phyloP scores from a whole-genome alignment of 164 flowering plant species.

The Cinnamomum micranthum region DNA sequence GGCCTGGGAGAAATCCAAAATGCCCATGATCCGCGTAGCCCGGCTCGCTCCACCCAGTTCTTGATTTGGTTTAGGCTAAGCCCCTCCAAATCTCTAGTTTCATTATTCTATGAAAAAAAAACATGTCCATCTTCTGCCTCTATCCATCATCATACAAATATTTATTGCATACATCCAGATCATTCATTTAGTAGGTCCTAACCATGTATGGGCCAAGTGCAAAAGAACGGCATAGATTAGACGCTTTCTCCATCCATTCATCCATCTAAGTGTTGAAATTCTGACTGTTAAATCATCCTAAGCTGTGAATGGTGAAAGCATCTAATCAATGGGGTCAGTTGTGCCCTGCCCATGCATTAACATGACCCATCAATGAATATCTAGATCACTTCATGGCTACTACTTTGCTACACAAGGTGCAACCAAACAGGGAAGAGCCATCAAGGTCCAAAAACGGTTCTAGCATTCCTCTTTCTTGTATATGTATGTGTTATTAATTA shows the following conservation, averaged over 20 bases:
- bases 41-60: not conserved
- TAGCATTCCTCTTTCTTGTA: too few relatives aligned
- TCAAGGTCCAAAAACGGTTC: too few relatives aligned
- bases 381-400: too few relatives aligned
- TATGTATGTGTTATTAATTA: too few relatives aligned
- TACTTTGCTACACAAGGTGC: too few relatives aligned
- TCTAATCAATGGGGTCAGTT: not conserved
- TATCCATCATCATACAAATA: not conserved
- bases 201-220: too few relatives aligned
- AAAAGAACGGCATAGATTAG: not conserved
- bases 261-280: not conserved
- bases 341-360: too few relatives aligned
- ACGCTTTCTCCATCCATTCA: not conserved
- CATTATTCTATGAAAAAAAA: too few relatives aligned
- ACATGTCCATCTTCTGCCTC: not conserved
- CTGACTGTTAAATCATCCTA: not conserved
- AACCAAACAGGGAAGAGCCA: too few relatives aligned
- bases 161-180: not conserved
- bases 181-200: too few relatives aligned
- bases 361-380: too few relatives aligned
- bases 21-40: conserved; percentile 40
- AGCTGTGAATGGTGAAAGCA: not conserved
- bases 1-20: conserved; percentile 71
- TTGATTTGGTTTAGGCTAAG: not conserved
- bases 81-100: not conserved